Percentiles rank a stretch among this genome's conserved stretches.
phyloP scores from a whole-genome alignment of 225 moss, liverwort and hornwort species.

The Ulota crispa region DNA sequence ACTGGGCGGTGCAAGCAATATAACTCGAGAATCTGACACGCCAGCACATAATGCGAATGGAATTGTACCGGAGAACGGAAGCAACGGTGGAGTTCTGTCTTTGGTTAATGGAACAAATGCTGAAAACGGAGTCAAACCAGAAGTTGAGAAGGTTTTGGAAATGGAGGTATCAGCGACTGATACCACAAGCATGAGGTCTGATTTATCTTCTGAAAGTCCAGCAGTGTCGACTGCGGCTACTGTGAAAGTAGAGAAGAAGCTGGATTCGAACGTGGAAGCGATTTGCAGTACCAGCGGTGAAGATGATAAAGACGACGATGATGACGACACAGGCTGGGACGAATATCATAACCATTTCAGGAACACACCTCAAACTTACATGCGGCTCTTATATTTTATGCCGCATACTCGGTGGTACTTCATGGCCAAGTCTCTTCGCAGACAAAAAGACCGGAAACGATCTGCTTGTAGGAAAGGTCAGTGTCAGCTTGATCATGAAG shows the following conservation, averaged over 20 bases:
- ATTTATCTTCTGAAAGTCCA: conserved; percentile 28
- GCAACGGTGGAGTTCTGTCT: neutral
- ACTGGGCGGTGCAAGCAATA: conserved; percentile 25
- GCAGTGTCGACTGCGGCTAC: conserved; percentile 21
- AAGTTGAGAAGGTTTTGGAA: neutral
- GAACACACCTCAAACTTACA: conserved; percentile 55
- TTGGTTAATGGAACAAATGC: neutral
- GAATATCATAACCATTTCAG: conserved; percentile 70
- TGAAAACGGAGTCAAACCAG: neutral
- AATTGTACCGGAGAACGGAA: neutral
- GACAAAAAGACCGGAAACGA: conserved; percentile 56
- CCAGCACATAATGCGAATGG: conserved; percentile 10
- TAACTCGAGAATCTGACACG: conserved; percentile 25
- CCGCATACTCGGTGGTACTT: conserved; percentile 86
- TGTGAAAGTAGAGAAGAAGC: conserved; percentile 25
- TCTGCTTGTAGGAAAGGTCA: conserved; percentile 42
- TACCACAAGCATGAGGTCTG: conserved; percentile 18
- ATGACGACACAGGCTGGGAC: conserved; percentile 68
- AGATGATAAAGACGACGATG: conserved; percentile 41
- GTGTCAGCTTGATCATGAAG: conserved; percentile 39
- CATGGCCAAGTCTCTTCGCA: conserved; percentile 65
- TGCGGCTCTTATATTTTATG: conserved; percentile 76
- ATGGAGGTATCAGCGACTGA: neutral
- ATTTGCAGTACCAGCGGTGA: conserved; percentile 65
- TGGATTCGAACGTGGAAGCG: conserved; percentile 28